Evolutionary conservation across 2,329 filamentous ascomycete species (phyloP), one percentile per base, ranked within the genome.

Genomic region (Aspergillus puulaauensis): DNA sequence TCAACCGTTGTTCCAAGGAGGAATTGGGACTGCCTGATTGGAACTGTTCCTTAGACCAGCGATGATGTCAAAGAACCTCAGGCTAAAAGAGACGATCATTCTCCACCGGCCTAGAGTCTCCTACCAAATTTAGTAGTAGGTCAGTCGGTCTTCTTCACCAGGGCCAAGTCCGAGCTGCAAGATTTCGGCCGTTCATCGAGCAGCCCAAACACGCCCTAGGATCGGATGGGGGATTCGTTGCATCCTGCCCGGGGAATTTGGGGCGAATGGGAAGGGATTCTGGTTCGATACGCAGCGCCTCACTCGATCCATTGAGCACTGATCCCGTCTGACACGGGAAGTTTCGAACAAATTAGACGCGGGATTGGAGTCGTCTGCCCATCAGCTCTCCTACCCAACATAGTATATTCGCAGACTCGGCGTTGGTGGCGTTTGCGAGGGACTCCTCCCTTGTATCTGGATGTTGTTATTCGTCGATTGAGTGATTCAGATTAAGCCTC

Each of bases 331-430:
- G 57, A 57, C 59, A 54, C 59, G 61, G 59, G 59, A 63, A 51
- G 59, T 61, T 58, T 63, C 57, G 54, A 56, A 50, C 61, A 54
- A 60, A 60, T 60, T 45, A 50, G 57, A 47, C 21, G 48, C 51
- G 54, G 54, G 37, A 43, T 46, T 39, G 37, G 57, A 44, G 41
- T 51, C 44, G 21, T 35, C 37, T 23, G 27, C 37, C n/a, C 40
- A 23, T 51, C 48, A 45, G 44, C 21, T 43, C 39, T 39, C 41
- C 19, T 40, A 15, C 31, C 41, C n/a, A 52, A 52, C 43, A 11
- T 52, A 45, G 39, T 43, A 54, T 54, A 45, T 54, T 48, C 44
- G 21, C 51, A 51, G 27, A 35, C 39, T 41, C 33, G 46, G 46
- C 46, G 24, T 51, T 49, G 43, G 56, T 44, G 51, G 56, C 56